phyloP scores from a whole-genome alignment of 176 grass and related monocot species.

The bread wheat (Triticum aestivum) region IWGSC_CS_RefSeq_v2.1 NC_057802.1:37349982-37350481 shows the following conservation, averaged over 20 bases:
- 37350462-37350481: not conserved
- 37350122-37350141: too few relatives aligned
- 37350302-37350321: not conserved
- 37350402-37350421: not conserved
- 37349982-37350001: not conserved
- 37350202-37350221: not conserved
- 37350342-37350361: not conserved
- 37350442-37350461: not conserved
- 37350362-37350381: not conserved
- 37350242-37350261: not conserved
- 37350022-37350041: constrained; percentile 21
- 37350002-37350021: constrained; percentile 28
- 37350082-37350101: too few relatives aligned
- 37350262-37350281: not conserved
- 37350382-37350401: not conserved
- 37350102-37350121: too few relatives aligned
- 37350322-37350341: not conserved
- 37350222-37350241: not conserved
- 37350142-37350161: too few relatives aligned
- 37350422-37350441: not conserved
- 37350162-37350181: too few relatives aligned
- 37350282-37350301: not conserved
- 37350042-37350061: not conserved
- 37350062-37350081: too few relatives aligned
- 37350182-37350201: not conserved